Conservation (phyloP, 495 filamentous ascomycete species). For the Amorphotheca resinae region DNA sequence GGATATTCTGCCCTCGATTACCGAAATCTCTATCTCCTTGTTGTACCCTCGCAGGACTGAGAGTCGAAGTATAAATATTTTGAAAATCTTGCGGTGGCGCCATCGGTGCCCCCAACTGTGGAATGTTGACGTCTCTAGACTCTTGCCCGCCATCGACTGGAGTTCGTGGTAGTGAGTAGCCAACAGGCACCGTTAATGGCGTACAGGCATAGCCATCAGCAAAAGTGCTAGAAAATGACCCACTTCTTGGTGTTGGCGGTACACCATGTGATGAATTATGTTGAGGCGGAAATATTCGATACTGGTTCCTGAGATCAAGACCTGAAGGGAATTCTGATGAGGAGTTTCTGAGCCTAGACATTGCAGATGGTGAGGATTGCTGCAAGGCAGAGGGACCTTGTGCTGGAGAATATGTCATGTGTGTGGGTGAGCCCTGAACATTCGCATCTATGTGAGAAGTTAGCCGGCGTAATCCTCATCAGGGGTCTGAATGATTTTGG, state of each 20-base stretch:
- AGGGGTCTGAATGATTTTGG: constrained; percentile 10
- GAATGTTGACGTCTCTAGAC: constrained; percentile 35
- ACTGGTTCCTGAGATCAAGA: constrained; percentile 33
- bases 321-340: constrained; percentile 17
- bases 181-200: constrained; percentile 39
- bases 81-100: constrained; percentile 37
- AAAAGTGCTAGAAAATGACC: constrained; percentile 16
- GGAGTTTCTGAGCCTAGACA: constrained; percentile 17
- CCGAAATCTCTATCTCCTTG: constrained; percentile 15
- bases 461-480: constrained; percentile 10
- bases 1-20: constrained; percentile 15
- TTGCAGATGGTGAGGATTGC: constrained; percentile 15
- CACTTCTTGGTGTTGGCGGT: constrained; percentile 31
- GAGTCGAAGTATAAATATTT: constrained; percentile 16
- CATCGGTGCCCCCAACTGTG: constrained; percentile 43
- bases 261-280: constrained; percentile 29
- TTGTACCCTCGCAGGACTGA: constrained; percentile 7
- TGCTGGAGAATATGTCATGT: constrained; percentile 34
- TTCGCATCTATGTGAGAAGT: constrained; percentile 6
- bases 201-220: constrained; percentile 35
- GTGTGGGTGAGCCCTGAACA: constrained; percentile 23
- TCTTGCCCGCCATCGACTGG: constrained; percentile 26
- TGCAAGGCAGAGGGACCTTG: constrained; percentile 12
- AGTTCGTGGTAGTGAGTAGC: constrained; percentile 38
- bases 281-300: constrained; percentile 30